These are phyloP conservation scores for Crepidotus variabilis DNA, from an alignment of 768 basidiomycete genomes.

Conservation along the genomic window DNA sequence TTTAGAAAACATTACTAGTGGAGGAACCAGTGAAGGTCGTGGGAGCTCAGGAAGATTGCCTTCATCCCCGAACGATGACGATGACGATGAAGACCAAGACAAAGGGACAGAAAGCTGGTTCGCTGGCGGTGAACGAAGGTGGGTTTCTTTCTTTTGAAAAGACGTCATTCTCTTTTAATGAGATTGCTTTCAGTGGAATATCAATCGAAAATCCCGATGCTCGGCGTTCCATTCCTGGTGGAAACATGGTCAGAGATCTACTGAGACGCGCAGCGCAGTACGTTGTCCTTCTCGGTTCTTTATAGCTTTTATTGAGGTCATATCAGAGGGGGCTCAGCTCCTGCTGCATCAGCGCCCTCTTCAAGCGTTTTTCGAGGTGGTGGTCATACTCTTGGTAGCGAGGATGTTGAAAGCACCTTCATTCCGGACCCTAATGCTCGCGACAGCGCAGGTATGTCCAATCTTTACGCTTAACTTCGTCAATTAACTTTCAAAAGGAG, in stretches of 20 bases:
- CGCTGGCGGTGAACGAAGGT: constrained; percentile 96
- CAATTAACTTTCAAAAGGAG: constrained; percentile 27
- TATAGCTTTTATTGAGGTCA: not conserved
- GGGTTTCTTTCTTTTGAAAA: not conserved
- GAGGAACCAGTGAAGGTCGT: constrained; percentile 2
- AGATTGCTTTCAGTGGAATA: constrained; percentile 59
- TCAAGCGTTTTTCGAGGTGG: constrained; percentile 57
- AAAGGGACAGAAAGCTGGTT: constrained; percentile 69
- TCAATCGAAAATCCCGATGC: constrained; percentile 82
- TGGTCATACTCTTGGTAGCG: constrained; percentile 85
- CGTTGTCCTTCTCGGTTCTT: constrained; percentile 21
- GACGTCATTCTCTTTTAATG: not conserved
- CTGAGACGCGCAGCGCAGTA: constrained; percentile 81
- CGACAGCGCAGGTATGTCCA: constrained; percentile 16
- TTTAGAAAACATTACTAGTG: not conserved
- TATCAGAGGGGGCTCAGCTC: constrained; percentile 20
- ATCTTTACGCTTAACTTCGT: not conserved
- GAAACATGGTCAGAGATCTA: constrained; percentile 64
- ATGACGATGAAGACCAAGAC: constrained; percentile 48
- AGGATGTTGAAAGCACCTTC: constrained; percentile 76
- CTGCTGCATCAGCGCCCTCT: constrained; percentile 12
- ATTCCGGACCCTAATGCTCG: constrained; percentile 66
- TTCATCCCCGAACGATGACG: constrained; percentile 35
- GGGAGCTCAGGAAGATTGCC: constrained; percentile 13
- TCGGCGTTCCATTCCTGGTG: constrained; percentile 43